A percentile compares a stretch with the other conserved stretches of the same genome.
phyloP scores from a whole-genome alignment of 1,139 yeast species.

The Hyphopichia khmerensis region DNA sequence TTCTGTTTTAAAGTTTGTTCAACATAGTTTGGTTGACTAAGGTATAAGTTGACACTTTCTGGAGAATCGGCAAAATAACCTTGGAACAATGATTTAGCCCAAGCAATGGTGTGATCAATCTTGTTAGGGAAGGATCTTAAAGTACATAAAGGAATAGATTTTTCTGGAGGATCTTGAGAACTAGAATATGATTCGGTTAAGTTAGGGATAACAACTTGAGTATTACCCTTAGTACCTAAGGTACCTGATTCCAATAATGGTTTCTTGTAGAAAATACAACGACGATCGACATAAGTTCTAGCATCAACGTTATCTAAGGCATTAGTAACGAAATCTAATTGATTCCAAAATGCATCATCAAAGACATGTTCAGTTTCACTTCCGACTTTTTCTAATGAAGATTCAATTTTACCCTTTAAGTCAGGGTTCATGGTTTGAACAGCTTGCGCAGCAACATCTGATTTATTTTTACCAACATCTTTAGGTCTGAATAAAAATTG shows the following conservation, averaged over 20 bases:
- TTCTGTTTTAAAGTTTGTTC: constrained; percentile 88
- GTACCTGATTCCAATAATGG: constrained; percentile 96
- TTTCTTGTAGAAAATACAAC: constrained; percentile 90
- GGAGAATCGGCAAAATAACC: constrained; percentile 91
- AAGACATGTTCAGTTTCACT: constrained; percentile 87
- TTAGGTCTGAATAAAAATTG: constrained; percentile 92
- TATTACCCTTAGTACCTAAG: constrained; percentile 96
- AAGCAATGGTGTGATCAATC: constrained; percentile 97
- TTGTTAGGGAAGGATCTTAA: constrained; percentile 96
- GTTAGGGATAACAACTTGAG: constrained; percentile 92
- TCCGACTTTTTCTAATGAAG: constrained; percentile 86
- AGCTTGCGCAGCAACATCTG: constrained; percentile 88
- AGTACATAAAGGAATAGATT: constrained; percentile 95
- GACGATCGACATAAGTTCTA: constrained; percentile 94
- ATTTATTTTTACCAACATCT: constrained; percentile 90
- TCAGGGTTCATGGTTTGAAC: constrained; percentile 85
- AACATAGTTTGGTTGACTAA: constrained; percentile 89
- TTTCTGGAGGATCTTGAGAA: constrained; percentile 98
- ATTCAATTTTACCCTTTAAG: constrained; percentile 70
- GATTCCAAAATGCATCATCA: constrained; percentile 82
- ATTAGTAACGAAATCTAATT: constrained; percentile 85
- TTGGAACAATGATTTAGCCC: constrained; percentile 96
- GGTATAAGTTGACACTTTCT: constrained; percentile 86
- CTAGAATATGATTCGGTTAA: constrained; percentile 94
- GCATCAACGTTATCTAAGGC: constrained; percentile 98